Conservation (phyloP, 176 grass and related monocot species). For the Carex myosuroides region DNA sequence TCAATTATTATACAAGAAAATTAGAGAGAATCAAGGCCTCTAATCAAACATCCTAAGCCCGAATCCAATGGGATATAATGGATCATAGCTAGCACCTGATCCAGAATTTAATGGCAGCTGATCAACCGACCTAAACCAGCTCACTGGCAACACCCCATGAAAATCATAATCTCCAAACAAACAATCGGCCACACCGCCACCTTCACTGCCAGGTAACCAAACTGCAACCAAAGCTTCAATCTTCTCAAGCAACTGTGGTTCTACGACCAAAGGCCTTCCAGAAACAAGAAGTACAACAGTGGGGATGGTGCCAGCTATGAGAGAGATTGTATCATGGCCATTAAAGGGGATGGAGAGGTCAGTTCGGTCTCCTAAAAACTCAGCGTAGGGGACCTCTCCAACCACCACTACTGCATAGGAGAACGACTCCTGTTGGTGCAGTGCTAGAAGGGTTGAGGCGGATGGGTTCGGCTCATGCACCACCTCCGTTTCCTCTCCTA, state of each 20-base stretch:
- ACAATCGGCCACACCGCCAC: slow-evolving; percentile 27
- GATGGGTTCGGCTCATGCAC: slow-evolving; percentile 49
- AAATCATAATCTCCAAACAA: slow-evolving; percentile 36
- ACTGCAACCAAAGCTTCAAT: slow-evolving; percentile 32
- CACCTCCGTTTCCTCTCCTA: slow-evolving; percentile 58
- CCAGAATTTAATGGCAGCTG: slow-evolving; percentile 20
- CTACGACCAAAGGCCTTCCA: slow-evolving; percentile 31
- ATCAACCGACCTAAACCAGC: slow-evolving; percentile 33
- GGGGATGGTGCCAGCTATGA: slow-evolving; percentile 7
- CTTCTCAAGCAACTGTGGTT: slow-evolving; percentile 15
- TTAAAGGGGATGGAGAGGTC: slow-evolving; percentile 22
- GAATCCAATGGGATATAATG: slow-evolving; percentile 31
- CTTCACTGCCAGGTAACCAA: slow-evolving; percentile 42
- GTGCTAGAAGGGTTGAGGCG: slow-evolving; percentile 32
- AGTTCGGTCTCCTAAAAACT: slow-evolving; percentile 24
- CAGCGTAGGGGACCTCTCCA: slow-evolving; percentile 30
- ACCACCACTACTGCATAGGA: slow-evolving; percentile 48
- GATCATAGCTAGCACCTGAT: slow-evolving; percentile 23
- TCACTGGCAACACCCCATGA: slow-evolving; percentile 22
- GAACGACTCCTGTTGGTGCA: slow-evolving; percentile 23
- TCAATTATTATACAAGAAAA: slow-evolving; percentile 1
- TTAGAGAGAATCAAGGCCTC: neutral
- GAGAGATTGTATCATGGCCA: slow-evolving; percentile 17
- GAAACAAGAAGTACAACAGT: slow-evolving; percentile 18
- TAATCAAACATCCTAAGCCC: slow-evolving; percentile 31